These are phyloP conservation scores for Metschnikowia bowlesiae DNA, from an alignment of 805 yeast species.

Conservation along the genomic window DNA sequence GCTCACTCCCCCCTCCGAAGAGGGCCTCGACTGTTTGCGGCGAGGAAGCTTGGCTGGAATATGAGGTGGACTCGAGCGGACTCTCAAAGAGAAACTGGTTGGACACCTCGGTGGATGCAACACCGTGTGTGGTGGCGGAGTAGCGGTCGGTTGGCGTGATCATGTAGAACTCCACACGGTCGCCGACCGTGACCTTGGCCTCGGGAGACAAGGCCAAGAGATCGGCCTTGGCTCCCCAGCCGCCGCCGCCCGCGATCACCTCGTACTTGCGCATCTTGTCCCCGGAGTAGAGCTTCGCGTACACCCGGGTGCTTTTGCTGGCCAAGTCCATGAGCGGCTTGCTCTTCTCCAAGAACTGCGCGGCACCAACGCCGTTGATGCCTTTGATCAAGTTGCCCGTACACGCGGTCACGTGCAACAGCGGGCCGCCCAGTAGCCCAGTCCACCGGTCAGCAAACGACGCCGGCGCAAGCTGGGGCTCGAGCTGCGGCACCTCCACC, in stretches of 20 bases:
- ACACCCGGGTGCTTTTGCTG: conserved; percentile 43
- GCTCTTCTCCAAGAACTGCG: conserved; percentile 49
- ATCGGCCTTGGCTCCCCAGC: conserved; percentile 68
- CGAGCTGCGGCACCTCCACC: conserved; percentile 21
- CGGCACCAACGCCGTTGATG: conserved; percentile 53
- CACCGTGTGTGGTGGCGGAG: neutral
- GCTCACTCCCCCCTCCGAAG: conserved; percentile 18
- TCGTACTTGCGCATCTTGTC: conserved; percentile 31
- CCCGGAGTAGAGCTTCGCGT: conserved; percentile 26
- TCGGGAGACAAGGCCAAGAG: conserved; percentile 63
- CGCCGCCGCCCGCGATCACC: conserved; percentile 72
- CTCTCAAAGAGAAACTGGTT: conserved; percentile 25
- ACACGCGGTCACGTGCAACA: conserved; percentile 43
- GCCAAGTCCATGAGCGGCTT: conserved; percentile 32
- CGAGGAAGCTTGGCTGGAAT: conserved; percentile 6
- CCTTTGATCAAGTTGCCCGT: conserved; percentile 57
- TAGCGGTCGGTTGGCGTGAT: conserved; percentile 33
- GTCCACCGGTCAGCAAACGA: conserved; percentile 31
- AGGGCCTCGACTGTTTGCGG: conserved; percentile 10
- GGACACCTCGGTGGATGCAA: conserved; percentile 6
- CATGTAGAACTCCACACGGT: conserved; percentile 44
- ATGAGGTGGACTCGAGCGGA: conserved; percentile 27
- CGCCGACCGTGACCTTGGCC: conserved; percentile 44
- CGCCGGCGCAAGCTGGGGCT: conserved; percentile 5
- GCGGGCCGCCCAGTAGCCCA: conserved; percentile 21